Percentiles rank a stretch among this genome's conserved stretches.
These are phyloP conservation scores for Komagataella phaffii DNA, from an alignment of 805 yeast species.

Conservation along the genomic window DNA sequence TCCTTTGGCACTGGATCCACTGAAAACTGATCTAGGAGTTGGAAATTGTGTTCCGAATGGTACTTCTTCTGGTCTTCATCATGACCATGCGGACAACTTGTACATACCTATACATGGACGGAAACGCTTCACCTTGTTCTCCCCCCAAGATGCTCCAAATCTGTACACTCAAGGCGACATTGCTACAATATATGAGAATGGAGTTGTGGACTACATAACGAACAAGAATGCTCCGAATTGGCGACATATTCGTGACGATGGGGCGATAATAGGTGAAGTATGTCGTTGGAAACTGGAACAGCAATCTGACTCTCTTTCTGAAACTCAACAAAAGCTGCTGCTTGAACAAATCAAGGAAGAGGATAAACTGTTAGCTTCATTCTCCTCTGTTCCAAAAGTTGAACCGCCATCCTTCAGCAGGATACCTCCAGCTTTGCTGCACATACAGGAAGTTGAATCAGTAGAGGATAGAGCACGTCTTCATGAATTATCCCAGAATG, in stretches of 20 bases:
- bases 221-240: slow-evolving; percentile 48
- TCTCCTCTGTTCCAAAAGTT: not conserved
- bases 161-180: slow-evolving; percentile 55
- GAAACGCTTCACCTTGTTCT: slow-evolving; percentile 54
- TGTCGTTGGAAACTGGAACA: slow-evolving; percentile 25
- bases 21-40: slow-evolving; percentile 20
- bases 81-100: slow-evolving; percentile 70
- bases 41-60: slow-evolving; percentile 51
- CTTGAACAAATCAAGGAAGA: slow-evolving; percentile 15
- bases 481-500: slow-evolving; percentile 19
- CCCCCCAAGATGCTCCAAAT: slow-evolving; percentile 47
- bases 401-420: slow-evolving; percentile 63
- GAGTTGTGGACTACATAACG: slow-evolving; percentile 49
- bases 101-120: slow-evolving; percentile 47
- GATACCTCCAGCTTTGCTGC: slow-evolving; percentile 52
- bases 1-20: slow-evolving; percentile 6
- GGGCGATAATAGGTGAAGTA: slow-evolving; percentile 39
- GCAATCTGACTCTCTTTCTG: slow-evolving; percentile 6
- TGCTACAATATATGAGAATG: slow-evolving; percentile 38
- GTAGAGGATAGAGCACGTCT: slow-evolving; percentile 14
- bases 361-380: slow-evolving; percentile 9
- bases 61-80: slow-evolving; percentile 63
- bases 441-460: slow-evolving; percentile 37
- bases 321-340: slow-evolving; percentile 12
- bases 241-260: slow-evolving; percentile 49